A percentile compares a stretch with the other conserved stretches of the same genome.
Conservation (phyloP, 176 grass and related monocot species). For the Olyra latifolia region DNA sequence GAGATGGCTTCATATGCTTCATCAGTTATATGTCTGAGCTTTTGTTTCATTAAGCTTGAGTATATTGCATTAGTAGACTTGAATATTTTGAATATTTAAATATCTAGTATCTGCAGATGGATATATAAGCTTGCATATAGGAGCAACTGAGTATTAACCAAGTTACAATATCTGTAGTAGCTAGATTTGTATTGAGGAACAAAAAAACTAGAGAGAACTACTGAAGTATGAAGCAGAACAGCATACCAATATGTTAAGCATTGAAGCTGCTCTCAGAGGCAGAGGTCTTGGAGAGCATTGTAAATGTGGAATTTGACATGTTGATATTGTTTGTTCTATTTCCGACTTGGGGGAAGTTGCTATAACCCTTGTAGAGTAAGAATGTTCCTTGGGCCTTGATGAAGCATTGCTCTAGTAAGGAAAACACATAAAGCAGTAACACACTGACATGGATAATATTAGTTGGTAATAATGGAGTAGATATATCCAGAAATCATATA, state of each 20-base stretch:
- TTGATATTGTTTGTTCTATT: conserved; percentile 33
- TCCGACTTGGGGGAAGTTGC: conserved; percentile 60
- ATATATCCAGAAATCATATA: conserved; percentile 39
- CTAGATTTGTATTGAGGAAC: neutral
- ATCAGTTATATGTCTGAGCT: neutral
- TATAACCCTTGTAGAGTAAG: conserved; percentile 69
- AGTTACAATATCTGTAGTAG: conserved; percentile 6
- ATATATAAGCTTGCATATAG: neutral
- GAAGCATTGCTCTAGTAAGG: conserved; percentile 61
- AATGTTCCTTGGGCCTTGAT: conserved; percentile 60
- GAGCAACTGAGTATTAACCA: neutral
- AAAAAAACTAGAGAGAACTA: conserved; percentile 19
- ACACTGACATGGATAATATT: neutral
- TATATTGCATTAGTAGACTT: conserved; percentile 17
- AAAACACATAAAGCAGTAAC: conserved; percentile 25
- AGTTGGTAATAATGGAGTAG: conserved; percentile 1
- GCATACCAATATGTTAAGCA: conserved; percentile 95
- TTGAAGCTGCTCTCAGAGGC: conserved; percentile 71
- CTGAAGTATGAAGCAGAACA: conserved; percentile 23
- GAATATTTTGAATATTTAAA: neutral
- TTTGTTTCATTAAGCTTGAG: neutral
- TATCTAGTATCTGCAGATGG: neutral
- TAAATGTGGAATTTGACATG: conserved; percentile 58
- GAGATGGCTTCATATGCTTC: conserved; percentile 17
- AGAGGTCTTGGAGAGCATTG: conserved; percentile 57